Evolutionary conservation across 2,329 filamentous ascomycete species (phyloP), one percentile per base, ranked within the genome.

Genomic region (Akanthomyces muscarius): DNA sequence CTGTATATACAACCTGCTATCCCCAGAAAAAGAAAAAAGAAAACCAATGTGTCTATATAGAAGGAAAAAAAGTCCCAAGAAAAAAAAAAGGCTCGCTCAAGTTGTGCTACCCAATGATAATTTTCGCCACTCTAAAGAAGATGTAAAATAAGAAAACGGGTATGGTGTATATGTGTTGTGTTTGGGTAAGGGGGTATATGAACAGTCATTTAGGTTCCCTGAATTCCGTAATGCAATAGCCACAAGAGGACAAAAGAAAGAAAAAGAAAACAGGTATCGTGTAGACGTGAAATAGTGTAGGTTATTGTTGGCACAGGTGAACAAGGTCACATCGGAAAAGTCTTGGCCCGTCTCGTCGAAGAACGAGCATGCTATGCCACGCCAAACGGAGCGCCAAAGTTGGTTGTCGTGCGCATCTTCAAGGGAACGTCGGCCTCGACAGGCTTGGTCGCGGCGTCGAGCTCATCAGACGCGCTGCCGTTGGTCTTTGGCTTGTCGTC

Each of bases 351-450:
- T 14, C n/a, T 7, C 4, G 6, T 21, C 1, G 11, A 5, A n/a
- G 16, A 42, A 16, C 52, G 51, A 18, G 51, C 60, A 55, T 14
- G 7, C 67, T 72, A 74, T 54, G 71, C 66, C 38, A 66, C 66
- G 51, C 79, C 79, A 66, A 81, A 78, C 1, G 79, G 79, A 23
- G 77, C 76, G 14, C 80, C 80, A 69, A 82, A 82, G 66, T 82
- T 82, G 65, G 72, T 77, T 21, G 76, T 80, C 30, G 69, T 74
- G 68, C 73, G 80, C 47, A 83, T 70, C 67, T 77, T 80, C 36
- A 83, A 72, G 1, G 80, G 78, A 33, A 82, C 74, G 28, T 82
- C 79, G n/a, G 68, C 65, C 50, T 78, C 75, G 18, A 75, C 68
- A 4, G 68, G 69, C 38, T 74, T 72, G n/a, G 51, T 53, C 28